Conservation (phyloP, 1,139 yeast genomes). For the Yamadazyma dendronema region DNA sequence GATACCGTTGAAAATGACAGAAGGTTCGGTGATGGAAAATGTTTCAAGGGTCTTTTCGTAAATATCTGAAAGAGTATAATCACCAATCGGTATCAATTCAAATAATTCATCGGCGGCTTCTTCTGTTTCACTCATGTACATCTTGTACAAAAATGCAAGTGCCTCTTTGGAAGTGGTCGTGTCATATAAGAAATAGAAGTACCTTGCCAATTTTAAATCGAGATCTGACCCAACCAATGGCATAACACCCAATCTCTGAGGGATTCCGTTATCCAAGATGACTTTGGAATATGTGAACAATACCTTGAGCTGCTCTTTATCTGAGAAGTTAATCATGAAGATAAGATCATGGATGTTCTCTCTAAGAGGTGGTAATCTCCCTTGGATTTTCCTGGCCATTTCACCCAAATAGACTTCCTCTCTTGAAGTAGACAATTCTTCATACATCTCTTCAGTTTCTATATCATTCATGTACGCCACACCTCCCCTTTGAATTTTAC, state of each 20-base stretch:
- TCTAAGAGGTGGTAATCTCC: constrained; percentile 65
- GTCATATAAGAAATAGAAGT: constrained; percentile 34
- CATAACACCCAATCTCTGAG: constrained; percentile 79
- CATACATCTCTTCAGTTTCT: constrained; percentile 59
- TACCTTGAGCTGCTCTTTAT: constrained; percentile 45
- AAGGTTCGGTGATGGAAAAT: constrained; percentile 46
- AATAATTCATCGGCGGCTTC: constrained; percentile 28
- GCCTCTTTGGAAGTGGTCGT: constrained; percentile 35
- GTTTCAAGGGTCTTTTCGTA: constrained; percentile 21
- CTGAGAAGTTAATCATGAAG: constrained; percentile 64
- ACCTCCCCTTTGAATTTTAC: constrained; percentile 29
- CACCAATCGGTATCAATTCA: constrained; percentile 17
- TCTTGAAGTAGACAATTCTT: constrained; percentile 43
- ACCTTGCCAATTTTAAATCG: constrained; percentile 30
- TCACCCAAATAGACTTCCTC: constrained; percentile 34
- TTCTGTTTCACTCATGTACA: constrained; percentile 25
- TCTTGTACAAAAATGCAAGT: constrained; percentile 41
- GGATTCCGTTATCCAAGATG: constrained; percentile 56
- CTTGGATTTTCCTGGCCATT: constrained; percentile 35
- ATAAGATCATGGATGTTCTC: constrained; percentile 79
- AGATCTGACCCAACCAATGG: constrained; percentile 48
- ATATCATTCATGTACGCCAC: constrained; percentile 78
- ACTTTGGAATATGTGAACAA: constrained; percentile 50
- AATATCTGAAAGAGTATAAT: constrained; percentile 24
- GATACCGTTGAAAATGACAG: constrained; percentile 73